Evolutionary conservation across 139 green algal genomes (phyloP), one percentile per base, ranked within the genome.

Genomic region (Chlamydomonas incerta): DNA sequence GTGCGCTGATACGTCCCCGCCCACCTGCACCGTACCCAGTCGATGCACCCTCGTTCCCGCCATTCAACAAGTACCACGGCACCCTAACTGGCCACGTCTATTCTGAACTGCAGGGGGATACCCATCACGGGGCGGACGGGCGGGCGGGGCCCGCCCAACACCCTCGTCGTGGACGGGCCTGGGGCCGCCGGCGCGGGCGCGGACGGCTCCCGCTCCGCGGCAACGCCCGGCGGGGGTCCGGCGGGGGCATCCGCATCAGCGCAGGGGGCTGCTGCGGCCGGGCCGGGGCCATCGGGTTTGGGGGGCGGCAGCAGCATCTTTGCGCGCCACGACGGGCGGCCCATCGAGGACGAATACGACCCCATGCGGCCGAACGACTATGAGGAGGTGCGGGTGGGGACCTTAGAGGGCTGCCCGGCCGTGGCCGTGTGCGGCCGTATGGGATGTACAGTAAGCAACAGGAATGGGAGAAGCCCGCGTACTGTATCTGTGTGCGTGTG

Each of bases 361-460:
- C 97, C 97, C 1, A 91, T 92, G 26, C 89, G 88, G 24, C 97
- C 97, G 18, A 98, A 99, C 74, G 95, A 98, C 79, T 99, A 99
- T 72, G 95, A 98, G 33, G 93, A 93, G 50, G 90, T 96, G 37
- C 47, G 83, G 0, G 41, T 37, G 46, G n/a, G 46, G 6, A 50
- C 41, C 41, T 50, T n/a, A n/a, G n/a, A n/a, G n/a, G n/a, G n/a
- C n/a, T n/a, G n/a, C n/a, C n/a, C n/a, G n/a, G n/a, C n/a, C n/a
- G n/a, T n/a, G n/a, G n/a, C n/a, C n/a, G n/a, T n/a, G n/a, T n/a
- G n/a, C n/a, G n/a, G n/a, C n/a, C n/a, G n/a, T n/a, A n/a, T n/a
- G n/a, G n/a, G n/a, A n/a, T n/a, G n/a, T n/a, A n/a, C n/a, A n/a
- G n/a, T n/a, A n/a, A n/a, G n/a, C n/a, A n/a, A n/a, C n/a, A n/a